These are phyloP conservation scores for Debaryomyces subglobosus DNA, from an alignment of 1,139 yeast genomes.

Conservation along the genomic window DNA sequence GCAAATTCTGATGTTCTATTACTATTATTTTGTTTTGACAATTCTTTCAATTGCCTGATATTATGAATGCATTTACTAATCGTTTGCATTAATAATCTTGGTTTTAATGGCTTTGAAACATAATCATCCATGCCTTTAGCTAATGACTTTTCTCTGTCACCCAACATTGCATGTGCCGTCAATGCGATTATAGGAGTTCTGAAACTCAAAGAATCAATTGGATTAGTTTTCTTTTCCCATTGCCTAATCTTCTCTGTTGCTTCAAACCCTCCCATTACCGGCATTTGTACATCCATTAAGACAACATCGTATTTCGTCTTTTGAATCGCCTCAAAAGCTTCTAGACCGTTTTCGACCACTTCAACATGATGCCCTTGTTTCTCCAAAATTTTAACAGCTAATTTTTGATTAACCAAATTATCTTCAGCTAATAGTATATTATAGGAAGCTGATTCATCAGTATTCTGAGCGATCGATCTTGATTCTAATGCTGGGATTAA, in stretches of 20 bases:
- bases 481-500: constrained; percentile 83
- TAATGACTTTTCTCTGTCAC: constrained; percentile 82
- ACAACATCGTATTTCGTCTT: constrained; percentile 73
- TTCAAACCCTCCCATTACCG: constrained; percentile 93
- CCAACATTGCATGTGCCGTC: constrained; percentile 92
- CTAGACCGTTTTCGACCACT: constrained; percentile 84
- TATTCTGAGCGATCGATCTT: constrained; percentile 76
- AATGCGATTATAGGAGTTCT: constrained; percentile 87
- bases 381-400: constrained; percentile 80
- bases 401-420: constrained; percentile 81
- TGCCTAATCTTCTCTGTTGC: constrained; percentile 84
- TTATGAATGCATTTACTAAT: constrained; percentile 81
- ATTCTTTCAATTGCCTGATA: constrained; percentile 58
- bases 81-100: constrained; percentile 79
- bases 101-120: constrained; percentile 83
- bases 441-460: constrained; percentile 77
- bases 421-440: constrained; percentile 83
- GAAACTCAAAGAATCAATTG: constrained; percentile 64
- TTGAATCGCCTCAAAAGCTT: constrained; percentile 78
- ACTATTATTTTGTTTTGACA: constrained; percentile 52
- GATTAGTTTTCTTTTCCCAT: constrained; percentile 82
- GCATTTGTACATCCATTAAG: constrained; percentile 94
- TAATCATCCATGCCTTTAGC: constrained; percentile 93
- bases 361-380: constrained; percentile 82
- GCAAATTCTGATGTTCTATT: constrained; percentile 53